Evolutionary conservation across 1,284 basidiomycete genomes (phyloP).

Genomic region (Limonomyces culmigenus): DNA sequence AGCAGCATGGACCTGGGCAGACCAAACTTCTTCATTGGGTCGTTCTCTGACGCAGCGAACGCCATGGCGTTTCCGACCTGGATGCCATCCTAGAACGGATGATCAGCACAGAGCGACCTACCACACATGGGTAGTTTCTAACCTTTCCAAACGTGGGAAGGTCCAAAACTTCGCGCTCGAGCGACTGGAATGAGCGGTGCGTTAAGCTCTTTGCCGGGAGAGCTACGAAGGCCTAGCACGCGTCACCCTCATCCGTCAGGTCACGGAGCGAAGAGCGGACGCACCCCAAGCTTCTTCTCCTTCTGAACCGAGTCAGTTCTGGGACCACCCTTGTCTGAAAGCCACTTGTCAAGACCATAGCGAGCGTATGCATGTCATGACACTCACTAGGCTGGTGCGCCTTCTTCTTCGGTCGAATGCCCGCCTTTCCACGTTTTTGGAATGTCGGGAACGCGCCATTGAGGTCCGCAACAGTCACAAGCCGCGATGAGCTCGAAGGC

Average conservation of each 20-base stretch:
- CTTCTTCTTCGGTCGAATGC: neutral
- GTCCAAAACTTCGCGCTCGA: too few species aligned
- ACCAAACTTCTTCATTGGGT: slow-evolving; percentile 41
- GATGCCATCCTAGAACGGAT: slow-evolving; percentile 19
- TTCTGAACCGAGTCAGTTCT: too few species aligned
- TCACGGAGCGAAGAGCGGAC: neutral
- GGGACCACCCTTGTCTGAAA: neutral
- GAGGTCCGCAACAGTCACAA: neutral
- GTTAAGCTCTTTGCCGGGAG: too few species aligned
- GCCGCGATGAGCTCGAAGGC: too few species aligned
- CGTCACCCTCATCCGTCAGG: neutral
- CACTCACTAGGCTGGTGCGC: neutral
- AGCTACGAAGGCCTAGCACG: neutral
- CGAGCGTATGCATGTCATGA: too few species aligned
- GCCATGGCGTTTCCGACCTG: slow-evolving; percentile 23
- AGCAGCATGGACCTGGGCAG: slow-evolving; percentile 45
- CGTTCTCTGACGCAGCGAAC: slow-evolving; percentile 25
- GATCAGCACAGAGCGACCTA: too few species aligned
- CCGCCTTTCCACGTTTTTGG: neutral
- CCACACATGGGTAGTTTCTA: too few species aligned
- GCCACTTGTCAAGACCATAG: too few species aligned
- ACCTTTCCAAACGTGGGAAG: neutral
- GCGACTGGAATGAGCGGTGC: too few species aligned
- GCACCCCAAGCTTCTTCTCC: neutral
- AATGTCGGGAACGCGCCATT: neutral